These are phyloP conservation scores for Talaromyces sp. DNA, from an alignment of 2,329 filamentous ascomycete species.

Conservation along the genomic window DNA sequence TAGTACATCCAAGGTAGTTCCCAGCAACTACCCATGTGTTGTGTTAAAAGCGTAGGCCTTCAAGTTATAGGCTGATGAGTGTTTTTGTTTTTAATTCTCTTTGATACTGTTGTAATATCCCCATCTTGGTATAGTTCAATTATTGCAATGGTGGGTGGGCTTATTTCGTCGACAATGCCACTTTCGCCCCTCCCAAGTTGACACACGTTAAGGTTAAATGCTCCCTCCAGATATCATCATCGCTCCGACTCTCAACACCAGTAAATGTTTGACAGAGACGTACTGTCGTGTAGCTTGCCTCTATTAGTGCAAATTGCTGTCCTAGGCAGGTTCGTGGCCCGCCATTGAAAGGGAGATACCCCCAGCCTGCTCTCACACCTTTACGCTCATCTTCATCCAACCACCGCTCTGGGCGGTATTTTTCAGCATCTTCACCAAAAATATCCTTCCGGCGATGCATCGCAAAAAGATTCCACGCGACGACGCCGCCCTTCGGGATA, in stretches of 20 bases:
- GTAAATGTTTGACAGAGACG: conserved; percentile 73
- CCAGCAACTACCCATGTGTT: no score
- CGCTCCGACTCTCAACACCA: background rate
- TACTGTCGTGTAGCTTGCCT: conserved; percentile 68
- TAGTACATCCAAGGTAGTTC: no score
- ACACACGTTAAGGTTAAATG: no score
- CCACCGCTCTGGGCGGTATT: conserved; percentile 71
- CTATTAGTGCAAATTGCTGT: conserved; percentile 79
- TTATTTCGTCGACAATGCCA: no score
- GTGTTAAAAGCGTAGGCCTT: no score
- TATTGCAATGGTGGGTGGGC: no score
- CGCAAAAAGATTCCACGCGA: conserved; percentile 68
- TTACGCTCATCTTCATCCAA: conserved; percentile 46
- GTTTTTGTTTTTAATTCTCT: no score
- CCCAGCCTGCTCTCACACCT: conserved; percentile 19
- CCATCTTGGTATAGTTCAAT: no score
- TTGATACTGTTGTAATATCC: no score
- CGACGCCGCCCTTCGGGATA: conserved; percentile 65
- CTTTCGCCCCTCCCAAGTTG: no score
- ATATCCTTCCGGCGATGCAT: conserved; percentile 70
- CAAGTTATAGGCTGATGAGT: no score
- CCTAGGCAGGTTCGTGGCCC: conserved; percentile 58
- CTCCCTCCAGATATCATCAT: no score
- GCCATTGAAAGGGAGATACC: conserved; percentile 45
- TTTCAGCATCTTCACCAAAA: conserved; percentile 50